Evolutionary conservation across 768 basidiomycete genomes (phyloP).

Genomic region (Mycena metata): DNA sequence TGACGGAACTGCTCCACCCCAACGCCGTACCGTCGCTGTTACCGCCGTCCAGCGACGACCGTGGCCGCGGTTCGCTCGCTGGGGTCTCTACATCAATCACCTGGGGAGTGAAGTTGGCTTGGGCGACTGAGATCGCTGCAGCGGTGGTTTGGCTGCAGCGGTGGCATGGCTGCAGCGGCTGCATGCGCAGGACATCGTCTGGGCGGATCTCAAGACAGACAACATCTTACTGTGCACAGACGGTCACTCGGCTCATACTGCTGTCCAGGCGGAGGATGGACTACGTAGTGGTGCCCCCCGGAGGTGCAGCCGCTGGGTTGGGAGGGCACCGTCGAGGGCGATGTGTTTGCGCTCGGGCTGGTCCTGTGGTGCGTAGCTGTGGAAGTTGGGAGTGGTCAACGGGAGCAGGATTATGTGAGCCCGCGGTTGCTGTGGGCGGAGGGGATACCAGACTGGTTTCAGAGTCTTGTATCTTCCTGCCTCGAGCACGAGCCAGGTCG

Average conservation of each 20-base stretch:
- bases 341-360: constrained; percentile 16
- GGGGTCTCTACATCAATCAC: too few relatives aligned
- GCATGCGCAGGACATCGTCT: background rate
- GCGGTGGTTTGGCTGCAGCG: constrained; percentile 14
- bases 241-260: constrained; percentile 18
- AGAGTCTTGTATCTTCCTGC: constrained; percentile 2
- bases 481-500: constrained; percentile 8
- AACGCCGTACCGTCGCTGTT: background rate
- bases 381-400: background rate
- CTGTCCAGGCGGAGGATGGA: constrained; percentile 6
- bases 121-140: background rate
- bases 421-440: background rate
- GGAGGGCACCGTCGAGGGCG: background rate
- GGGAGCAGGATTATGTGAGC: background rate
- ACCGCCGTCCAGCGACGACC: background rate
- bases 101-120: too few relatives aligned
- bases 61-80: background rate
- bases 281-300: constrained; percentile 7
- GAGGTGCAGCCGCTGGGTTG: background rate
- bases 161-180: constrained; percentile 13
- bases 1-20: background rate
- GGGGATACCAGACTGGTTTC: constrained; percentile 8
- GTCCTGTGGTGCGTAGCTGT: constrained; percentile 14
- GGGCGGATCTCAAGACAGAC: constrained; percentile 16
- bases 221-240: constrained; percentile 24